Evolutionary conservation across 108 stramenopile genomes (phyloP).

Genomic region (Epithemia pelagica): DNA sequence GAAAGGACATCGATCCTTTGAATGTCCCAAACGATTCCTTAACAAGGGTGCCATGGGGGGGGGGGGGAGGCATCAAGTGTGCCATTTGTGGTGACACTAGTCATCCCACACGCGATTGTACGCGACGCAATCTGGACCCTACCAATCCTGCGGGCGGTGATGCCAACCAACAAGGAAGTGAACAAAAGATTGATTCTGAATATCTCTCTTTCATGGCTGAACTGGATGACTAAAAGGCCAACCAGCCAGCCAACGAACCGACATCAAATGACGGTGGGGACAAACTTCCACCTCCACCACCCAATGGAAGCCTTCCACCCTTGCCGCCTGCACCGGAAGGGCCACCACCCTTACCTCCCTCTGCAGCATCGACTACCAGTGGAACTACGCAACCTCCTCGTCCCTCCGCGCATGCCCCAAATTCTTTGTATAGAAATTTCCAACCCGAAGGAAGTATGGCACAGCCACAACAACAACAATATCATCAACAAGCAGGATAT

Average conservation of each 20-base stretch:
- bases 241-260: conserved; percentile 13
- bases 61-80: conserved; percentile 74
- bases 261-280: conserved; percentile 5
- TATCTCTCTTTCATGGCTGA: conserved; percentile 97
- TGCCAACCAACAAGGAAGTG: conserved; percentile 23
- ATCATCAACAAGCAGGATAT: conserved; percentile 7
- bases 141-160: conserved; percentile 13
- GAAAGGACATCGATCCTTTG: conserved; percentile 94
- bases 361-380: too few relatives aligned
- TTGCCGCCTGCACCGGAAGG: conserved; percentile 21
- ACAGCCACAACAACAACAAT: conserved; percentile 12
- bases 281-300: conserved; percentile 20
- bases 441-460: too few relatives aligned
- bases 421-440: conserved; percentile 17
- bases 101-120: conserved; percentile 97
- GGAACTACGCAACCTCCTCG: too few relatives aligned
- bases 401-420: too few relatives aligned
- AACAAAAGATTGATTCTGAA: conserved; percentile 79
- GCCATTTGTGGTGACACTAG: conserved; percentile 97
- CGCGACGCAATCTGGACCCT: conserved; percentile 27
- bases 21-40: conserved; percentile 85
- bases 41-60: conserved; percentile 19
- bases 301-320: conserved; percentile 13
- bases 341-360: conserved; percentile 24
- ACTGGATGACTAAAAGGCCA: conserved; percentile 75